phyloP scores from a whole-genome alignment of 352 stramenopile genomes.

The Blastocystis hominis region DNA sequence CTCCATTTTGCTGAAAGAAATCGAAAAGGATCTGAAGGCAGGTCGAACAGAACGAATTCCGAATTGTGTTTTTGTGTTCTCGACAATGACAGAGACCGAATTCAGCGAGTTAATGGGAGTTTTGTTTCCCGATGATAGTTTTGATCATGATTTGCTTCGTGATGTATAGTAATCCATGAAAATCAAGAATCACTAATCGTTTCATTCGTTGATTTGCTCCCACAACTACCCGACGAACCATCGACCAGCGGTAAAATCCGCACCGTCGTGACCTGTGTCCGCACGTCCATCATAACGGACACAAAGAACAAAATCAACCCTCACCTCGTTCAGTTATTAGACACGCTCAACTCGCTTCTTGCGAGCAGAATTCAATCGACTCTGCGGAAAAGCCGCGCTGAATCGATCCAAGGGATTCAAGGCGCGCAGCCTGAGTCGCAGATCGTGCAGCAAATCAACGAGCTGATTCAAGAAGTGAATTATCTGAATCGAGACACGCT shows the following conservation, averaged over 20 bases:
- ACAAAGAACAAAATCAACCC: constrained; percentile 2
- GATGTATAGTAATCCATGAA: not conserved
- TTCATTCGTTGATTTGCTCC: not conserved
- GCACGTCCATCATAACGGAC: not conserved
- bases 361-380: not conserved
- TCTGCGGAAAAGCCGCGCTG: not conserved
- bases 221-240: not conserved
- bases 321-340: not conserved
- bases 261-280: not conserved
- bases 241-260: not conserved
- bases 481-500: constrained; percentile 18
- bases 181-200: not conserved
- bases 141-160: not conserved
- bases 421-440: not conserved
- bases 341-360: not conserved
- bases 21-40: not conserved
- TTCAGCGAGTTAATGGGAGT: not conserved
- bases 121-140: not conserved
- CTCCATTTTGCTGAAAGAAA: not conserved
- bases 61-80: not conserved
- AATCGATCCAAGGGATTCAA: not conserved
- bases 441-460: not conserved
- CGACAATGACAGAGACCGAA: not conserved
- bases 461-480: constrained; percentile 18
- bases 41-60: not conserved